These are phyloP conservation scores for Rubia yunnanensis DNA, from an alignment of 257 asterid species.

Conservation along the genomic window DNA sequence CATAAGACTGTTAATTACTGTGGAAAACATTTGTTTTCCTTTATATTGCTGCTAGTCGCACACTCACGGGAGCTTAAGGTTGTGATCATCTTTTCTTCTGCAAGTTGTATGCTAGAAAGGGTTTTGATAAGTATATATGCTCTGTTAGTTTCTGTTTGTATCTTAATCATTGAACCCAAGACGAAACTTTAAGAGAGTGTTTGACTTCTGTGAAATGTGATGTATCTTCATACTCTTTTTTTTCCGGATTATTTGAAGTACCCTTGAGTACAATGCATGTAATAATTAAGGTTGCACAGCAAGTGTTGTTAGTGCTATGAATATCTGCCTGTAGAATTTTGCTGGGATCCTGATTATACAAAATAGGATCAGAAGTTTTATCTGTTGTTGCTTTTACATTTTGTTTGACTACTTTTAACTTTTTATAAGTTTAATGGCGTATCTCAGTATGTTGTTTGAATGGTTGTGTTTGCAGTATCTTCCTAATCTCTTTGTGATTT, in stretches of 20 bases:
- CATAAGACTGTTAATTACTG: neutral
- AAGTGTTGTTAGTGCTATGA: neutral
- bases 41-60: too few relatives aligned
- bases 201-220: neutral
- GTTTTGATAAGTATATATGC: too few relatives aligned
- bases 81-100: neutral
- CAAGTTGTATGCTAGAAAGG: too few relatives aligned
- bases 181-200: neutral
- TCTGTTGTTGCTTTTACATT: neutral
- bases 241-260: neutral
- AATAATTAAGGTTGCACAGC: neutral
- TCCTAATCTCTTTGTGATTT: neutral
- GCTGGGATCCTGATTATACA: neutral
- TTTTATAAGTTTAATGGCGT: neutral
- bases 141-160: neutral
- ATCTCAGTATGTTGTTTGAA: neutral
- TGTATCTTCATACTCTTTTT: neutral
- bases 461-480: neutral
- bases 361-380: neutral
- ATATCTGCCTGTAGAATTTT: neutral
- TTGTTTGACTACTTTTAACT: neutral
- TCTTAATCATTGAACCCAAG: neutral
- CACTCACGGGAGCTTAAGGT: too few relatives aligned
- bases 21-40: too few relatives aligned
- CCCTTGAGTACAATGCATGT: too few relatives aligned